Evolutionary conservation across 2,329 filamentous ascomycete genomes (phyloP), one percentile per base, ranked within the genome.

Genomic region (Pestalotiopsis sp.): DNA sequence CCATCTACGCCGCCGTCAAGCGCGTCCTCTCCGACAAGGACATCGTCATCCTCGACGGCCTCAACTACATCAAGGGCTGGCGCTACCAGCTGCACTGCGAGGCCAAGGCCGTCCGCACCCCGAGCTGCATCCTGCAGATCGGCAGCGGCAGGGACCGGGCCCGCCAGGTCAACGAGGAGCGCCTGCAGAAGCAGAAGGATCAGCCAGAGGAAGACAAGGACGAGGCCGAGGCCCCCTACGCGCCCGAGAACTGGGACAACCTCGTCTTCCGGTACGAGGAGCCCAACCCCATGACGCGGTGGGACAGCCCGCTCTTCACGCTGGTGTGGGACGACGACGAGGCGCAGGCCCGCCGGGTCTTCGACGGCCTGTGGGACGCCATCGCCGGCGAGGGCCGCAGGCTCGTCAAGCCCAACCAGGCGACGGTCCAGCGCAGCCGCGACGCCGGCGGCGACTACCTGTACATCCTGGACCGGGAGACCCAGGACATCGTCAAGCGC

Each of bases 21-120:
- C 87, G 93, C 58, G 87, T 90, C 63, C 85, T 97, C 38, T 90
- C 87, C 70, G 87, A 90, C 68, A 89, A 89, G 75, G 91, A 93
- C 75, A 90, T 97, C 68, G 92, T 96, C 66, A 88, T 97, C 61
- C 88, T 94, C 17, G 93, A 97, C 77, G 90, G 91, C 1, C 82
- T 93, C 70, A 96, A 96, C 80, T 97, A 96, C 81, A 97, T 97
- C 82, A 96, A 96, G 80, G 93, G 93, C 49, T 96, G 93, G 88
- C 87, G 93, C 63, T 97, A 97, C 78, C 93, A 97, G 83, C 84
- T 97, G 25, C 92, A 91, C 79, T 95, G 93, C 82, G 93, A 96
- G 81, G 90, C 93, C 49, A 96, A 96, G 80, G 93, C 93, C 62
- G 82, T 93, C 66, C 84, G 90, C 71, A 96, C 93, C 3, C 88